Evolutionary conservation across 768 basidiomycete species (phyloP).

Genomic region (Mycena olivaceomarginata): DNA sequence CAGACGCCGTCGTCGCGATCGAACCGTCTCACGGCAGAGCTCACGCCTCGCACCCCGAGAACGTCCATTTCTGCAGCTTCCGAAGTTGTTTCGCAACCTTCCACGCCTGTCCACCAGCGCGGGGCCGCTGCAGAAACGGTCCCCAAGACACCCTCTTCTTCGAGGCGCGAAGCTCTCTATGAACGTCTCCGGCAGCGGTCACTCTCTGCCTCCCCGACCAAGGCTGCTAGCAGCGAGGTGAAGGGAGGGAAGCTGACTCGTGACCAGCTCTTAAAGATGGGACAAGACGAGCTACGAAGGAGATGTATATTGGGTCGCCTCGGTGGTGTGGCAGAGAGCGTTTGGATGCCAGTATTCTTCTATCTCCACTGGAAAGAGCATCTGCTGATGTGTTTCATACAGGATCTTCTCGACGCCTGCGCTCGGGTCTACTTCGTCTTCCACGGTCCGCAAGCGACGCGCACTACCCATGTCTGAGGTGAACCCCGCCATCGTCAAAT

Average conservation of each 20-base stretch:
- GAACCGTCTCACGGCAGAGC: slow-evolving; percentile 60
- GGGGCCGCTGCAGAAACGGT: slow-evolving; percentile 73
- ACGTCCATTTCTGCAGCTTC: slow-evolving; percentile 56
- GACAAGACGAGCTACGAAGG: slow-evolving; percentile 87
- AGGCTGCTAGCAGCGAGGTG: slow-evolving; percentile 64
- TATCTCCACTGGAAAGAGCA: slow-evolving; percentile 16
- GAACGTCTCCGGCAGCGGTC: slow-evolving; percentile 88
- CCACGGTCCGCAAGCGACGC: slow-evolving; percentile 81
- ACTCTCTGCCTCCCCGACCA: slow-evolving; percentile 80
- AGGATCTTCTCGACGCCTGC: slow-evolving; percentile 86
- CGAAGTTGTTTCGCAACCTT: slow-evolving; percentile 66
- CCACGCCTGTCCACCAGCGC: slow-evolving; percentile 80
- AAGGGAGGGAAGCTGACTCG: slow-evolving; percentile 71
- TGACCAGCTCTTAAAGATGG: slow-evolving; percentile 81
- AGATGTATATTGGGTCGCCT: slow-evolving; percentile 87
- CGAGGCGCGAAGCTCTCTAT: slow-evolving; percentile 87
- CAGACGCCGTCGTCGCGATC: slow-evolving; percentile 77
- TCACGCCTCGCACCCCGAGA: slow-evolving; percentile 70
- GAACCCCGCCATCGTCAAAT: slow-evolving; percentile 82
- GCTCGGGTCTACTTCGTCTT: slow-evolving; percentile 67
- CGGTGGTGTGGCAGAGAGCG: slow-evolving; percentile 88
- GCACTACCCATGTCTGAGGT: slow-evolving; percentile 83
- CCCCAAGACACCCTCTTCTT: slow-evolving; percentile 82
- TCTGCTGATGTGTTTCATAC: slow-evolving; percentile 19
- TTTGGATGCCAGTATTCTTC: slow-evolving; percentile 83